Evolutionary conservation across 2,329 filamentous ascomycete species (phyloP), one percentile per base, ranked within the genome.

Genomic region (Calonectria pteridis): DNA sequence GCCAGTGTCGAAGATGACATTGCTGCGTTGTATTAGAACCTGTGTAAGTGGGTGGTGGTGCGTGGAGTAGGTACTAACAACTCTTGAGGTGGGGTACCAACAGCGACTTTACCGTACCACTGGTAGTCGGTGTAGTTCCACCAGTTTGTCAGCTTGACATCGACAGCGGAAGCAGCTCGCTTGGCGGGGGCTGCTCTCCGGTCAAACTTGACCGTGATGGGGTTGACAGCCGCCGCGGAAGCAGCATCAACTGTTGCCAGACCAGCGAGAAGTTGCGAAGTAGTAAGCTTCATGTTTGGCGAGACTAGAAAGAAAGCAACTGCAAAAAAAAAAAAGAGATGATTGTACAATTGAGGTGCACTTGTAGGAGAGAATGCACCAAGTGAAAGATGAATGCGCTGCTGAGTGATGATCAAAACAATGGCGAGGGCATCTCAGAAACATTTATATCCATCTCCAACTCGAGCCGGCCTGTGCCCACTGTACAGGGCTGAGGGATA

Each of bases 1-100:
- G 31, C 79, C 82, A 0, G 82, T 84, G 71, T 84, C 82, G 50
- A 83, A 80, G 53, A 83, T 75, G 37, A 84, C 81, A 23, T 79
- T 81, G 72, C 82, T 83, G 23, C 14, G 11, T 4, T 1, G n/a
- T 37, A 49, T 74, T 51, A 37, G 35, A 23, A 14, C 26, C 35
- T 13, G 1, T 20, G 2, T 20, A 31, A 20, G 4, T 4, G 23
- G 14, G 10, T 6, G 4, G 10, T 6, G 4, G n/a, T 28, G 2
- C 14, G n/a, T 18, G 7, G 4, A 65, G 33, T 2, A 16, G 14
- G n/a, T 28, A 79, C 81, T 76, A 78, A 82, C 82, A 83, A 77
- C 7, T 78, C 79, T 58, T 82, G 81, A 28, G 66, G 70, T 1
- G 76, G 77, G 2, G 75, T 77, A 18, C 77, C 77, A 29, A 78